These are phyloP conservation scores for Odontarrhena argentea DNA, from an alignment of 345 rosid genomes.

Conservation along the genomic window DNA sequence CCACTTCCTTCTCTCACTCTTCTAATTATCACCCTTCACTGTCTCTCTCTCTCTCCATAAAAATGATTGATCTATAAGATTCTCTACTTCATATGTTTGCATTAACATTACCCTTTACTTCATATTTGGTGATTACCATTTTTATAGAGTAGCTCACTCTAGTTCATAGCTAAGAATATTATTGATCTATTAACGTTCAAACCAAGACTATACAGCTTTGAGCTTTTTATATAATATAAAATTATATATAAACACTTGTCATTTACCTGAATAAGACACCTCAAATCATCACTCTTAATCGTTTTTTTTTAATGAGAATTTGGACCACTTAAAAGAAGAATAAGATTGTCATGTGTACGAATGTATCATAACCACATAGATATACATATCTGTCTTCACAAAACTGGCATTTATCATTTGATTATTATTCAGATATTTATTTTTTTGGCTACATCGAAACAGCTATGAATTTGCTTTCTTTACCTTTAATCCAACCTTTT, in stretches of 20 bases:
- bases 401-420: slow-evolving; percentile 33
- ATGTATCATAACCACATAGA: slow-evolving; percentile 32
- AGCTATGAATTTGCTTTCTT: slow-evolving; percentile 34
- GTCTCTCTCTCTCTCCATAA: slow-evolving; percentile 20
- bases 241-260: slow-evolving; percentile 24
- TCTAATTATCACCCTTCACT: slow-evolving; percentile 32
- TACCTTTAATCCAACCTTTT: background rate
- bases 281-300: slow-evolving; percentile 32
- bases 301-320: slow-evolving; percentile 7
- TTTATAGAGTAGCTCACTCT: background rate
- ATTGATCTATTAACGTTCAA: slow-evolving; percentile 10
- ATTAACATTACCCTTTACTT: too few relatives aligned
- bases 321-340: slow-evolving; percentile 30
- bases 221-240: background rate
- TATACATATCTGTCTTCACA: slow-evolving; percentile 29
- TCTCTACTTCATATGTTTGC: too few relatives aligned
- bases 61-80: slow-evolving; percentile 35
- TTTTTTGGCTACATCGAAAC: slow-evolving; percentile 27
- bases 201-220: slow-evolving; percentile 1
- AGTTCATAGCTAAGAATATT: background rate
- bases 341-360: slow-evolving; percentile 30
- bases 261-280: slow-evolving; percentile 27
- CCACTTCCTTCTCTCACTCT: slow-evolving; percentile 33
- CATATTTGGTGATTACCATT: background rate
- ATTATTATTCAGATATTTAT: background rate